Evolutionary conservation across 208 protist species (phyloP), one percentile per base, ranked within the genome.

Genomic region (Trypanosoma brucei): DNA sequence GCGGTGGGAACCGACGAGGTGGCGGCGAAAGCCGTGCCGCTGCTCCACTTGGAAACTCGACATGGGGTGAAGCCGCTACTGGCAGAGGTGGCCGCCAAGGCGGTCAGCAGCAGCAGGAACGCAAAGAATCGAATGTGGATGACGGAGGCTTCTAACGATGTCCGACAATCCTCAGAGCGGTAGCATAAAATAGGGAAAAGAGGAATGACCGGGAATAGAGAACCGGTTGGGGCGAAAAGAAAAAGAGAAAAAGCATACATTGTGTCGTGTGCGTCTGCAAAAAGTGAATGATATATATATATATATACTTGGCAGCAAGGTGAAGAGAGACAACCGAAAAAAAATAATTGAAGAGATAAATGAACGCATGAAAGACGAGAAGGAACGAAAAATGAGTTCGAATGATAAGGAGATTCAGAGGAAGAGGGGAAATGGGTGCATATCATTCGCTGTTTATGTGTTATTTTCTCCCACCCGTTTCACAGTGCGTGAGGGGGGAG

Each of bases 91-190:
- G 31, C 31, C 46, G 55, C 34, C 44, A 62, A 36, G 61, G 62
- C 38, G 63, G 54, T 60, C 55, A 68, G 49, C 55, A 63, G 54
- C 53, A 4, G 55, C 61, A 59, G 68, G 55, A 52, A 51, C 69
- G 62, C 8, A 30, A 30, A 11, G 53, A 22, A 50, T 57, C 59
- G 31, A 50, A 68, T 33, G 57, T 76, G 13, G 85, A 92, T 55
- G 85, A 92, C 64, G 85, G 85, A 51, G 85, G 85, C n/a, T 92
- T 92, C 42, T 92, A 79, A 73, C 40, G 7, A 33, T 11, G 42
- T n/a, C 35, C 8, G 7, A 22, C 7, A 34, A 14, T 56, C 7
- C 35, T 14, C 35, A 8, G 44, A 22, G 22, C 22, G 22, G 22
- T 22, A 22, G 22, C 22, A 22, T 22, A 22, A 22, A 0, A 22